Conservation (phyloP, 768 basidiomycete genomes). For the Tylopilus sp. region DNA sequence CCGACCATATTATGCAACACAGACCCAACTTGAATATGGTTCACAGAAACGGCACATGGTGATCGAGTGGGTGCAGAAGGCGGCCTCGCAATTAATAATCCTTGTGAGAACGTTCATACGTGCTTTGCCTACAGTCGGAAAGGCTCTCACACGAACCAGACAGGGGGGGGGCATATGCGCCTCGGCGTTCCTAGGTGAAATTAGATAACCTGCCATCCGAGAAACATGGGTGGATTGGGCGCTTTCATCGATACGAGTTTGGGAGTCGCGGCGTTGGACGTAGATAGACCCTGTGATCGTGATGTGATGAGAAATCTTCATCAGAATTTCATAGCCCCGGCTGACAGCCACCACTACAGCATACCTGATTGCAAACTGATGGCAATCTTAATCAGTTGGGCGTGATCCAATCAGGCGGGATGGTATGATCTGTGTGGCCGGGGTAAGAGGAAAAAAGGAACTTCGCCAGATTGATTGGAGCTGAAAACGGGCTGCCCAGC, state of each 20-base stretch:
- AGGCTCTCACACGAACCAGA: neutral
- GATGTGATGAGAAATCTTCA: slow-evolving; percentile 1
- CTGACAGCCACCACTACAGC: neutral
- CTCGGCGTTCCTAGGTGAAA: slow-evolving; percentile 5
- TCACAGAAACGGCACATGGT: neutral
- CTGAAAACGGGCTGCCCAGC: neutral
- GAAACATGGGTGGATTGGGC: neutral
- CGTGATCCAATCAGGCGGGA: slow-evolving; percentile 16
- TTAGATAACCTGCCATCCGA: neutral
- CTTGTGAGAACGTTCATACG: slow-evolving; percentile 8
- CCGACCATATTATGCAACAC: neutral
- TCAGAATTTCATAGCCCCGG: slow-evolving; percentile 6
- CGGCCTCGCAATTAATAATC: neutral
- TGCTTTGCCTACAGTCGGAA: neutral
- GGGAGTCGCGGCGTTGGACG: neutral
- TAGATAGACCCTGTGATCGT: slow-evolving; percentile 10
- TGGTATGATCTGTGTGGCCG: slow-evolving; percentile 2
- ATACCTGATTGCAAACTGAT: slow-evolving; percentile 5
- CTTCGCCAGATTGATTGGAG: slow-evolving; percentile 3
- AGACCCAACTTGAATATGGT: neutral
- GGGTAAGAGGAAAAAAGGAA: neutral
- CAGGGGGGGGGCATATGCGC: neutral
- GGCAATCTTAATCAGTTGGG: slow-evolving; percentile 8
- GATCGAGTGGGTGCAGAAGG: slow-evolving; percentile 4
- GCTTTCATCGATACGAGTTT: neutral